These are phyloP conservation scores for Thalassiosira livingstoniorum DNA, from an alignment of 352 stramenopile genomes.

Conservation along the genomic window DNA sequence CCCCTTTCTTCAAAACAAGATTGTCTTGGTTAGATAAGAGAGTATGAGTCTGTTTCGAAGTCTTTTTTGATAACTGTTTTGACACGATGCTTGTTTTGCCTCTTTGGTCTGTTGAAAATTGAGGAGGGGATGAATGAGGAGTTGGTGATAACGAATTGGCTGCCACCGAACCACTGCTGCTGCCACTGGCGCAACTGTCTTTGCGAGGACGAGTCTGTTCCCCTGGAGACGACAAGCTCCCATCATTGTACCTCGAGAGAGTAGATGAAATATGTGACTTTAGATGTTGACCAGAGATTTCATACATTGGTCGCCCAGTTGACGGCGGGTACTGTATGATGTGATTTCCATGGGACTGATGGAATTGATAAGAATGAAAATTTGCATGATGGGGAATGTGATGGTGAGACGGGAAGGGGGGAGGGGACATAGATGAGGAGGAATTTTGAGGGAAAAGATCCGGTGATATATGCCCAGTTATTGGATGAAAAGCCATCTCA, in stretches of 20 bases:
- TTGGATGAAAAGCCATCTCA: conserved; percentile 13
- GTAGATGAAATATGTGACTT: not conserved
- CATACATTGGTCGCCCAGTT: conserved; percentile 24
- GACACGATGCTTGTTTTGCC: not conserved
- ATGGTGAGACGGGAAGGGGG: conserved; percentile 21
- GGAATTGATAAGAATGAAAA: conserved; percentile 34
- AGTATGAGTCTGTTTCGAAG: not conserved
- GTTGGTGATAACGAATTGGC: conserved; percentile 11
- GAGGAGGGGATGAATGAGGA: conserved; percentile 11
- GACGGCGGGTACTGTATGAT: not conserved
- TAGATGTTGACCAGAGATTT: conserved; percentile 6
- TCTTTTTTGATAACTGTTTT: not conserved
- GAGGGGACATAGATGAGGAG: conserved; percentile 19
- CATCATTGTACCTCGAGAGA: not conserved
- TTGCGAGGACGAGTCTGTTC: conserved; percentile 29
- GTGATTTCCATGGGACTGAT: conserved; percentile 20
- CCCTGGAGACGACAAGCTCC: not conserved
- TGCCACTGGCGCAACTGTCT: conserved; percentile 37
- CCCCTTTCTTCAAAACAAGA: not conserved
- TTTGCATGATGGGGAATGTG: not conserved
- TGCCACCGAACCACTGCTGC: conserved; percentile 19
- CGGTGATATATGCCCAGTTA: conserved; percentile 51
- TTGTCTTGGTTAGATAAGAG: not conserved
- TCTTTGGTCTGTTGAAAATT: not conserved
- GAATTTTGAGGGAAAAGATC: no score